Conservation (phyloP, 1,284 basidiomycete species). For the Austroboletus niveus region DNA sequence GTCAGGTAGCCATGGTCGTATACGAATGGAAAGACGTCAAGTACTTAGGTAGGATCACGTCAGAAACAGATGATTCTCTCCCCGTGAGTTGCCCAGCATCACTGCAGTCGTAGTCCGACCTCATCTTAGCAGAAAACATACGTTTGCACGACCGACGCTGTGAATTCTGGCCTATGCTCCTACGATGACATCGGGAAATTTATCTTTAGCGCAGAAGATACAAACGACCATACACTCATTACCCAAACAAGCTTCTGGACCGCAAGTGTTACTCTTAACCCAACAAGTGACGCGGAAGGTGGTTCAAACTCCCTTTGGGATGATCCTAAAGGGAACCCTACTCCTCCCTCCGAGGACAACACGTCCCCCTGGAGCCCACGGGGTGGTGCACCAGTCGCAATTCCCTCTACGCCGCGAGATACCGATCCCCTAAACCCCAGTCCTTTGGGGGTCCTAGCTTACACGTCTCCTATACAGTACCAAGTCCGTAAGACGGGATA, state of each 20-base stretch:
- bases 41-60: constrained; percentile 77
- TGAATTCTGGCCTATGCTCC: constrained; percentile 70
- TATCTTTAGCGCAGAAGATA: constrained; percentile 58
- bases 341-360: constrained; percentile 45
- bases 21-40: constrained; percentile 92
- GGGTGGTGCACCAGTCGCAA: constrained; percentile 4
- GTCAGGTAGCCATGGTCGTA: constrained; percentile 91
- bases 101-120: constrained; percentile 5
- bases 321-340: constrained; percentile 58
- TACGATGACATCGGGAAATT: constrained; percentile 75
- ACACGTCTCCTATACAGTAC: constrained; percentile 71
- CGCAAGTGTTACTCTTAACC: constrained; percentile 58
- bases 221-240: constrained; percentile 57
- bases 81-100: constrained; percentile 57
- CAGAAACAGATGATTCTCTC: constrained; percentile 52
- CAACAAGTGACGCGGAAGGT: constrained; percentile 16
- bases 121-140: constrained; percentile 76
- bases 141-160: constrained; percentile 80
- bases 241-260: constrained; percentile 81
- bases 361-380: constrained; percentile 47
- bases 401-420: constrained; percentile 23
- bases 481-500: constrained; percentile 87
- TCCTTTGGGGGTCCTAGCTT: constrained; percentile 49
- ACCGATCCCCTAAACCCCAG: constrained; percentile 42
- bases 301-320: constrained; percentile 47